These are phyloP conservation scores for Fusarium brevicatenulatum DNA, from an alignment of 2,329 filamentous ascomycete genomes.

Conservation along the genomic window DNA sequence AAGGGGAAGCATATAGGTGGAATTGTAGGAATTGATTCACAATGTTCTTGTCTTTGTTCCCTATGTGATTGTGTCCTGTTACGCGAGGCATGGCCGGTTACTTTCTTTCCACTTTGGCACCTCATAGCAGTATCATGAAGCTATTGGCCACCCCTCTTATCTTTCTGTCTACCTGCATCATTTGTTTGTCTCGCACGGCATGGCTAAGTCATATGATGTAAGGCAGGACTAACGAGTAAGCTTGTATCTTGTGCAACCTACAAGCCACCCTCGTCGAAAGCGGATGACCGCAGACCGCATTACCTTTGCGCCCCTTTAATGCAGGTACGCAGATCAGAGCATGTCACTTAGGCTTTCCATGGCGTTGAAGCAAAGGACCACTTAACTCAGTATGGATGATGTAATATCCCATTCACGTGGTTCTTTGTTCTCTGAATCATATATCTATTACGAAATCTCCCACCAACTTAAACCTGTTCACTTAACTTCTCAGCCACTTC, in stretches of 20 bases:
- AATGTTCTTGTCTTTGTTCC: constrained; percentile 32
- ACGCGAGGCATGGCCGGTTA: neutral
- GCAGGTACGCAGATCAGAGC: neutral
- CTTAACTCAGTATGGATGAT: neutral
- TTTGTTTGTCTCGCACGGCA: neutral
- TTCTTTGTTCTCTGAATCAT: neutral
- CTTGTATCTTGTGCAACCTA: neutral
- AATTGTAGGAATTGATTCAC: constrained; percentile 45
- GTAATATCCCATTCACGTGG: neutral
- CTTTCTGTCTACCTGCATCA: neutral
- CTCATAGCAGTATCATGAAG: neutral
- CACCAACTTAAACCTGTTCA: too few relatives aligned
- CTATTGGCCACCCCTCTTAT: neutral
- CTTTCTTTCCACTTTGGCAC: neutral
- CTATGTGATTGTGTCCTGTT: neutral
- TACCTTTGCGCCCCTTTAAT: neutral
- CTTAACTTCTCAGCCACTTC: neutral
- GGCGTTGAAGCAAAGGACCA: neutral
- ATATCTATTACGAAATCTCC: neutral
- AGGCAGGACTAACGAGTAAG: neutral
- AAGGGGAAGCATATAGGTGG: constrained; percentile 14
- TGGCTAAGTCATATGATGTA: neutral
- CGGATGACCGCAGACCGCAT: neutral
- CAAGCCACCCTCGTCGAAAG: neutral
- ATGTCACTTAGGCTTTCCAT: neutral